Evolutionary conservation across 2,329 filamentous ascomycete genomes (phyloP).

Genomic region (Nemania diffusa): DNA sequence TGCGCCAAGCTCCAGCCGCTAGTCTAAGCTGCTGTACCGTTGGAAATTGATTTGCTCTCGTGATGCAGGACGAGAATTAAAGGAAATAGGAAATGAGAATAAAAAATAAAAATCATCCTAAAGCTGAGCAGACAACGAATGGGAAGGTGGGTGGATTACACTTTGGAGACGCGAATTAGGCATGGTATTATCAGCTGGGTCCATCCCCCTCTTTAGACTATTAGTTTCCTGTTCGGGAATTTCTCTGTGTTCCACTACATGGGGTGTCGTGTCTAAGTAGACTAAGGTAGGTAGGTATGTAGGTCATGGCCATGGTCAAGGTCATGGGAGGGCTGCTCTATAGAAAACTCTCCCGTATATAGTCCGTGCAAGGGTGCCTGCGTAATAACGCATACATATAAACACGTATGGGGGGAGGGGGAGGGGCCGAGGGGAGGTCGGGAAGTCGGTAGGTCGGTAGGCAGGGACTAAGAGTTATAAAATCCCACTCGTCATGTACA

Average conservation of each 20-base stretch:
- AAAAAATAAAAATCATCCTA: background rate
- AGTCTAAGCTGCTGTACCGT: slow-evolving; percentile 2
- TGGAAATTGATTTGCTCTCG: slow-evolving; percentile 9
- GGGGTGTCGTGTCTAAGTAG: background rate
- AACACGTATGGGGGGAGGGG: background rate
- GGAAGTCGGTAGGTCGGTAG: background rate
- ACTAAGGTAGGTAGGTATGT: slow-evolving; percentile 16
- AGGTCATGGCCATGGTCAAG: slow-evolving; percentile 2
- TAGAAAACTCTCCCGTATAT: slow-evolving; percentile 14
- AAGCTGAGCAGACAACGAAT: slow-evolving; percentile 15
- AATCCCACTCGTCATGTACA: background rate
- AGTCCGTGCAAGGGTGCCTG: slow-evolving; percentile 16
- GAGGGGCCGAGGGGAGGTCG: too few species aligned
- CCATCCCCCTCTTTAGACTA: background rate
- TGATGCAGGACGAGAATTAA: slow-evolving; percentile 2
- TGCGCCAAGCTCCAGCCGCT: slow-evolving; percentile 34
- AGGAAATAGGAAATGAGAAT: background rate
- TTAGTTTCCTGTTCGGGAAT: slow-evolving; percentile 30
- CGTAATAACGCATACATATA: background rate
- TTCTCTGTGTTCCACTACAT: slow-evolving; percentile 15
- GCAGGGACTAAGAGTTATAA: background rate
- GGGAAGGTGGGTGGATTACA: slow-evolving; percentile 12
- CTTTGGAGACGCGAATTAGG: slow-evolving; percentile 13
- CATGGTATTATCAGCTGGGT: slow-evolving; percentile 7
- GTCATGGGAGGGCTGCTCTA: slow-evolving; percentile 3